Evolutionary conservation across 352 stramenopile species (phyloP), one percentile per base, ranked within the genome.

Genomic region (Phytophthora melonis): DNA sequence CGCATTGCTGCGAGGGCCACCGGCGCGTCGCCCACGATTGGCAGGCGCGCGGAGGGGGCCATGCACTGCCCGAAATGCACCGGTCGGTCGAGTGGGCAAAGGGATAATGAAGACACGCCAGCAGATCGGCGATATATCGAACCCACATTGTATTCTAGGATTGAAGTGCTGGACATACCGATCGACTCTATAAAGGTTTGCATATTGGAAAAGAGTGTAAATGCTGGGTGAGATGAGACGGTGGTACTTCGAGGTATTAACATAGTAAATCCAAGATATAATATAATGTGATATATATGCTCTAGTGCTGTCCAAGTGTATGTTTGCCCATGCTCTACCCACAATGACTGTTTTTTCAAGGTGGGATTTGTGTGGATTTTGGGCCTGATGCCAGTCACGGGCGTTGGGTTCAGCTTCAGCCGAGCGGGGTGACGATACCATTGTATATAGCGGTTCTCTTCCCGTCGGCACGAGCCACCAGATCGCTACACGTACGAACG

Each of bases 71-170:
- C 7, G 27, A 1, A 32, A 32, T 32, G 47, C 16, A 43, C 27
- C 21, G 19, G 25, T 58, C 63, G 39, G 36, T 16, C 14, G 9
- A 18, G 11, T 8, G 41, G 41, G 41, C 18, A 65, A 70, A 70
- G 63, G 41, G 63, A 65, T 45, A 70, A 70, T 70, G 63, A 58
- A 36, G 50, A 36, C 50, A 57, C 50, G 19, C 50, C 50, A 34
- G 50, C 41, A 41, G 34, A 41, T 41, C 34, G 34, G n/a, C 45
- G 30, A 57, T 41, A 49, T 58, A 27, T 66, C 60, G 60, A 66
- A 58, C 27, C 43, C 34, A 61, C n/a, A 7, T 36, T 63, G 13
- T 2, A 41, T 68, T 19, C 50, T 5, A 57, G 43, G 34, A 62
- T 62, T 59, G 65, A 58, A 60, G 34, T 7, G 18, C 21, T 47